Evolutionary conservation across 345 rosid species (phyloP).

Genomic region (Eucalyptus cloeziana): DNA sequence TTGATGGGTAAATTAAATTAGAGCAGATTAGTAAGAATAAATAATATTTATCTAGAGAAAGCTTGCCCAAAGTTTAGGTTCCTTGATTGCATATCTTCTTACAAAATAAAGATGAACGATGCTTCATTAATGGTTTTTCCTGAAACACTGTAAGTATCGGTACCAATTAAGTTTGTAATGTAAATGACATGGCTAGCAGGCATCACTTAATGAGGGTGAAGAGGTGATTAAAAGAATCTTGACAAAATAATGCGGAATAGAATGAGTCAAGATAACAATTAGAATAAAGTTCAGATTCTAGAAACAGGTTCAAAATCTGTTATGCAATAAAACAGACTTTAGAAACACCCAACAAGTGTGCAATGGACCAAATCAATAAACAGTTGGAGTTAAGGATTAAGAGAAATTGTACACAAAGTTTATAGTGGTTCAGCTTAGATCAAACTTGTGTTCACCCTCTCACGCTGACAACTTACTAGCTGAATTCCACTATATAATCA

Average conservation of each 20-base stretch:
- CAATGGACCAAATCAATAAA: too few species aligned
- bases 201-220: too few species aligned
- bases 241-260: too few species aligned
- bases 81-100: not conserved
- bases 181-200: not conserved
- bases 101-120: not conserved
- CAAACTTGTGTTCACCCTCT: rapidly evolving
- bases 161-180: not conserved
- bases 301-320: rapidly evolving
- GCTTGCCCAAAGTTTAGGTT: not conserved
- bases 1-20: not conserved
- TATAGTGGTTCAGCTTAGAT: too few species aligned
- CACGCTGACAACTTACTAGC: rapidly evolving
- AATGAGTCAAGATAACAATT: too few species aligned
- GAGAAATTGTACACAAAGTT: too few species aligned
- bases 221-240: too few species aligned
- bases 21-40: not conserved
- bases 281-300: too few species aligned
- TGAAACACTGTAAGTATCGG: not conserved
- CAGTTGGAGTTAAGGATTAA: too few species aligned
- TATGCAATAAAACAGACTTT: too few species aligned
- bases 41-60: not conserved
- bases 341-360: too few species aligned
- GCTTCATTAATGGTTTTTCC: not conserved
- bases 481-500: too few species aligned